These are phyloP conservation scores for Kodamaea arcana DNA, from an alignment of 1,139 yeast genomes.

Conservation along the genomic window DNA sequence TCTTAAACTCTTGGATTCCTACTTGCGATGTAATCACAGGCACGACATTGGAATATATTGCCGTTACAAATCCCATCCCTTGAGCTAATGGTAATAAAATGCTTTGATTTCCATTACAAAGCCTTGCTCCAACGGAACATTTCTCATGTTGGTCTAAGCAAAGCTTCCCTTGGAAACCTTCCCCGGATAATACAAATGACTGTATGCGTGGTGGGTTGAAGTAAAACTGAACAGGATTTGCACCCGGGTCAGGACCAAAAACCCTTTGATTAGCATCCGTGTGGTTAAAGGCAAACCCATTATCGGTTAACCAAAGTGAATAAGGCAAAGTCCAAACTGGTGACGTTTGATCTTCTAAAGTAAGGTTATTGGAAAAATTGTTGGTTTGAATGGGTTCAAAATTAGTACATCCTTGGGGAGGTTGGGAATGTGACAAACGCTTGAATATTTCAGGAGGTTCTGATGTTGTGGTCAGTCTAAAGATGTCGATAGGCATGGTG, in stretches of 20 bases:
- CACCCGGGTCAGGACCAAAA: conserved; percentile 40
- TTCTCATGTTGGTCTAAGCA: conserved; percentile 28
- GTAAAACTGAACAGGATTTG: conserved; percentile 39
- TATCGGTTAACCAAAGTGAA: conserved; percentile 40
- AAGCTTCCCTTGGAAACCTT: conserved; percentile 21
- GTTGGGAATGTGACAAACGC: conserved; percentile 22
- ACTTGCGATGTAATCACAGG: conserved; percentile 60
- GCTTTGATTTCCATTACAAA: conserved; percentile 13
- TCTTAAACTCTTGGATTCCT: conserved; percentile 51
- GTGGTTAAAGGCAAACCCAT: conserved; percentile 43
- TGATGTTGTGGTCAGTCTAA: conserved; percentile 22
- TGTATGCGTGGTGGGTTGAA: conserved; percentile 46
- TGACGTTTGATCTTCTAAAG: conserved; percentile 42
- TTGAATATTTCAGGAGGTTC: conserved; percentile 28
- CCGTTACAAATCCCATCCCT: conserved; percentile 73
- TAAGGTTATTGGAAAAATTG: conserved; percentile 41
- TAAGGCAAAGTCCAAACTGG: conserved; percentile 49
- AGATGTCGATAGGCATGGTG: conserved; percentile 9
- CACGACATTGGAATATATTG: conserved; percentile 50
- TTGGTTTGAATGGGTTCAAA: conserved; percentile 42
- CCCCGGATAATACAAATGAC: conserved; percentile 38
- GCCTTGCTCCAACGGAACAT: conserved; percentile 30
- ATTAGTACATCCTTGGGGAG: conserved; percentile 29
- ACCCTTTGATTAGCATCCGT: conserved; percentile 40
- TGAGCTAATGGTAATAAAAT: conserved; percentile 36